Evolutionary conservation across 2,329 filamentous ascomycete genomes (phyloP).

Genomic region (Beauveria varroae): DNA sequence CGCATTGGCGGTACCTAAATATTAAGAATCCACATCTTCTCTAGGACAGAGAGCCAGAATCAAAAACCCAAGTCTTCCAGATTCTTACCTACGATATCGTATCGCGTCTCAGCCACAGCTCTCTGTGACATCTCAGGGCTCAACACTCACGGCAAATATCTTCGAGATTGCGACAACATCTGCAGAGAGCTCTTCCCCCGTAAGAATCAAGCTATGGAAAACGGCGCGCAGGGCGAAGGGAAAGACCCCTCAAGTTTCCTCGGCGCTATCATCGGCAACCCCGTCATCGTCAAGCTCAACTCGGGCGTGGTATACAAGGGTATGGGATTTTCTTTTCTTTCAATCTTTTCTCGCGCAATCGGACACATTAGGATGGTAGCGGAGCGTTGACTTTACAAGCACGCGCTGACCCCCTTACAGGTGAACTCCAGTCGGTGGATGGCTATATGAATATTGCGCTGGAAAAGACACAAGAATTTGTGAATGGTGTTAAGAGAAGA

Average conservation of each 20-base stretch:
- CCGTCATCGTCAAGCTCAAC: conserved; percentile 95
- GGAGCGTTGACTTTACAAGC: neutral
- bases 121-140: neutral
- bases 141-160: too few relatives aligned
- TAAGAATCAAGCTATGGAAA: conserved; percentile 54
- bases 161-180: neutral
- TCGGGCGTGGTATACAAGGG: conserved; percentile 98
- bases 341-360: too few relatives aligned
- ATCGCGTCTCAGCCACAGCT: neutral
- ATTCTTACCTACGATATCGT: neutral
- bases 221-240: conserved; percentile 63
- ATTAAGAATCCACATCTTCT: neutral
- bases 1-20: neutral
- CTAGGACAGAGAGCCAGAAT: neutral
- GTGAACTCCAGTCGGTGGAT: conserved; percentile 92
- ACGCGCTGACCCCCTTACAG: conserved; percentile 37
- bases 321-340: conserved; percentile 25
- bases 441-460: conserved; percentile 99
- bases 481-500: conserved; percentile 74
- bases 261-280: conserved; percentile 86
- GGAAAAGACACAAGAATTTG: conserved; percentile 88
- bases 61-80: neutral
- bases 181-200: neutral
- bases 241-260: conserved; percentile 93
- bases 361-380: neutral